phyloP scores from a whole-genome alignment of 2,329 filamentous ascomycete species.

The Cercospora sp. region DNA sequence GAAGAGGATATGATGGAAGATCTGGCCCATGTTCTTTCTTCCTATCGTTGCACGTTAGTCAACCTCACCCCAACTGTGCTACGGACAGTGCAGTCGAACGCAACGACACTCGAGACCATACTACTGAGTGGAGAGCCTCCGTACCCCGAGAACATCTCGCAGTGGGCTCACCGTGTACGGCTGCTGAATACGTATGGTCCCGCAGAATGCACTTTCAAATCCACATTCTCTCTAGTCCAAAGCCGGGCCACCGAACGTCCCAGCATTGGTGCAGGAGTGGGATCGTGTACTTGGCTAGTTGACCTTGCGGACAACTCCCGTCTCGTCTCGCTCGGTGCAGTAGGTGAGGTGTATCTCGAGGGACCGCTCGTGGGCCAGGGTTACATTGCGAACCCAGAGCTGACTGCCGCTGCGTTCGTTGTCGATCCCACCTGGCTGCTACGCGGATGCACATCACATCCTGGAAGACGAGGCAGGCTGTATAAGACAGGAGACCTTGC shows the following conservation, averaged over 20 bases:
- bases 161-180: slow-evolving; percentile 43
- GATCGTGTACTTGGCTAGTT: slow-evolving; percentile 37
- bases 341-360: slow-evolving; percentile 52
- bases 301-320: slow-evolving; percentile 33
- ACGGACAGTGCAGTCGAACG: slow-evolving; percentile 43
- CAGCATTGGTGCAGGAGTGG: slow-evolving; percentile 23
- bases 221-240: slow-evolving; percentile 6
- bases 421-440: slow-evolving; percentile 33
- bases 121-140: slow-evolving; percentile 44
- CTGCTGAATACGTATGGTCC: slow-evolving; percentile 50
- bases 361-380: slow-evolving; percentile 49
- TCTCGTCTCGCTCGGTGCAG: slow-evolving; percentile 46
- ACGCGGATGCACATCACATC: slow-evolving; percentile 9
- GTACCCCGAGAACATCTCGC: slow-evolving; percentile 40
- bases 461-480: slow-evolving; percentile 49
- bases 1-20: slow-evolving; percentile 55
- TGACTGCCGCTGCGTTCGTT: slow-evolving; percentile 40
- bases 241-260: background rate
- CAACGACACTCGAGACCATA: slow-evolving; percentile 11
- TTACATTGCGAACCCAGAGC: slow-evolving; percentile 43
- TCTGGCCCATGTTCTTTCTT: slow-evolving; percentile 45
- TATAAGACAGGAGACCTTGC: slow-evolving; percentile 65
- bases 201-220: slow-evolving; percentile 39
- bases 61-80: slow-evolving; percentile 61
- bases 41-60: slow-evolving; percentile 47